Conservation (phyloP, 495 filamentous ascomycete species). For the Penicillium taxi region DNA sequence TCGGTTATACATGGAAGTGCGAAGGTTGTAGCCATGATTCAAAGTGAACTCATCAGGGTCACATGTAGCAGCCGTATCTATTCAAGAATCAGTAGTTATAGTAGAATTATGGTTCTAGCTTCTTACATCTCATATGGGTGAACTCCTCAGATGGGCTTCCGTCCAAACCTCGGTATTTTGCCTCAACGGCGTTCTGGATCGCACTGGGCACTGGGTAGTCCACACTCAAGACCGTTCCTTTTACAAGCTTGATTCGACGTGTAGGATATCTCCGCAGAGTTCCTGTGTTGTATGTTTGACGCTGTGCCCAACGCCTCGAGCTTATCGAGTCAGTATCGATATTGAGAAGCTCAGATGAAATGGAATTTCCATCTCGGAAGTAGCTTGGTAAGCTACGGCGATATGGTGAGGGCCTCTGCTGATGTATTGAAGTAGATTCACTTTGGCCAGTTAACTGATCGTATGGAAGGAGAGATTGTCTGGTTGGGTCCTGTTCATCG, state of each 20-base stretch:
- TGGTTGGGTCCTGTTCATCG: neutral
- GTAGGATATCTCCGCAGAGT: slow-evolving; percentile 69
- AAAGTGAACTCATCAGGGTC: slow-evolving; percentile 97
- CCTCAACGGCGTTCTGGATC: slow-evolving; percentile 83
- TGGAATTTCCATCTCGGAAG: slow-evolving; percentile 3
- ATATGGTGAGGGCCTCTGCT: neutral
- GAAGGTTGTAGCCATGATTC: slow-evolving; percentile 95
- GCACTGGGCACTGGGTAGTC: slow-evolving; percentile 96
- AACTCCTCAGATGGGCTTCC: slow-evolving; percentile 81
- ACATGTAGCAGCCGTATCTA: slow-evolving; percentile 93
- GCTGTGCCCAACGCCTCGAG: slow-evolving; percentile 4
- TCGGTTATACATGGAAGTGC: slow-evolving; percentile 95
- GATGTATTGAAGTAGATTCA: neutral
- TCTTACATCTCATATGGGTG: slow-evolving; percentile 81
- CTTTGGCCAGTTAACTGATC: neutral
- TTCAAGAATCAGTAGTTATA: no score
- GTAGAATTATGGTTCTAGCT: no score
- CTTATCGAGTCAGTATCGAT: slow-evolving; percentile 1
- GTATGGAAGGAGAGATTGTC: neutral
- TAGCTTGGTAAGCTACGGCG: neutral
- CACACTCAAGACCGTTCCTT: slow-evolving; percentile 87
- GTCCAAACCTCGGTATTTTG: slow-evolving; percentile 80
- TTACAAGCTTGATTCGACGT: slow-evolving; percentile 87
- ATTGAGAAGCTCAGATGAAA: slow-evolving; percentile 1
- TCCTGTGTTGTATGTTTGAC: neutral